Evolutionary conservation across 768 basidiomycete species (phyloP), one percentile per base, ranked within the genome.

Genomic region (Leccinum subgranulosum): DNA sequence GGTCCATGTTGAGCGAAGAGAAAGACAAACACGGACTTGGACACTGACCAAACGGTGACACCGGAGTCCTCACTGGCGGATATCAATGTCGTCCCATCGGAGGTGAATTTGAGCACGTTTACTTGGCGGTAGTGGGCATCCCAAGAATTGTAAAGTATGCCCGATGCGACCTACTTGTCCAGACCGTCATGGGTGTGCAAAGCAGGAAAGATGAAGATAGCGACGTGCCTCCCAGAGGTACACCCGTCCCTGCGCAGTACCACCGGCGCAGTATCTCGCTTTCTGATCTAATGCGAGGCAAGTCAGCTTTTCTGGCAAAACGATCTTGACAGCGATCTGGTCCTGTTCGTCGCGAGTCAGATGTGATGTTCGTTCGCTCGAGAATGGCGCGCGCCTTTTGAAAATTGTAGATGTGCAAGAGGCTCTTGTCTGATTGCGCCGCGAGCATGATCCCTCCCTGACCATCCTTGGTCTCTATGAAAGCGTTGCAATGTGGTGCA

Each of bases 41-140:
- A 83, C 61, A 94, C 79, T 59, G 87, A 87, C 94, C 94, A 98
- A 60, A 98, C 87, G 73, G 83, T 85, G 55, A 94, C 82, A 34
- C 86, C 85, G 46, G 95, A 92, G 69, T 99, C 97, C 60, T 96
- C 92, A 55, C 91, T 93, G 4, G 90, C 93, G 33, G 92, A 90
- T 17, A 98, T 65, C 47, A 99, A 77, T 6, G 87, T 84, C 47
- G 81, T 82, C 33, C 90, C 90, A 66, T 97, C 94, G 19, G 79
- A 78, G 9, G 92, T 90, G 70, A 98, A 98, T 45, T 82, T 84
- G 2, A 98, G 74, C 9, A 88, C 86, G 59, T 84, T 90, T 53
- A 98, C 82, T 68, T 86, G 81, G 57, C 96, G 90, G 75, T 98
- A 99, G 72, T 98, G 96, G 17, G 95, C 95, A 59, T 98, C 95